Percentiles rank a stretch among this genome's conserved stretches.
These are phyloP conservation scores for Eucalyptus curtisii DNA, from an alignment of 345 rosid species.

Conservation along the genomic window DNA sequence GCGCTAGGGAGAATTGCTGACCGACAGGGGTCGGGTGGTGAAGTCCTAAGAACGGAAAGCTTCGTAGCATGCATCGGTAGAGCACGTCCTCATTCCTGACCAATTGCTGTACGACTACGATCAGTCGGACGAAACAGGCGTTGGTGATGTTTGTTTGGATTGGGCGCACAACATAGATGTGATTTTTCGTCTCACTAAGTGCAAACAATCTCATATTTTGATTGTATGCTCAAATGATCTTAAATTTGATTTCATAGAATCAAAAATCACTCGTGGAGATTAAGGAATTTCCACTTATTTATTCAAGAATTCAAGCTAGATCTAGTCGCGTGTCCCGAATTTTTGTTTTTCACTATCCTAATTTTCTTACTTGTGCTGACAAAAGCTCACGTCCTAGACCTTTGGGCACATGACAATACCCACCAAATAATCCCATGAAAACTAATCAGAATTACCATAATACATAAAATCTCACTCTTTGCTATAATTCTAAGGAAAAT, in stretches of 20 bases:
- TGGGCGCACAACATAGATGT: not conserved
- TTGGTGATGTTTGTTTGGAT: not conserved
- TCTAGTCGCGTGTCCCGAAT: not conserved
- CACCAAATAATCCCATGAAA: not conserved
- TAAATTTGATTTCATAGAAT: not conserved
- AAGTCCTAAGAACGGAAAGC: not conserved
- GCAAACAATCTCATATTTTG: not conserved
- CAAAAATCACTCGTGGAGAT: not conserved
- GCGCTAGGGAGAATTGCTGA: not conserved
- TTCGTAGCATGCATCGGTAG: not conserved
- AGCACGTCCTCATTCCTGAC: not conserved
- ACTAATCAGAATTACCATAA: not conserved
- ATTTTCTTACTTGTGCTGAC: not conserved
- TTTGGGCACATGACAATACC: not conserved
- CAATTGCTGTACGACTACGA: not conserved
- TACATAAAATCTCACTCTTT: not conserved
- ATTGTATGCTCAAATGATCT: not conserved
- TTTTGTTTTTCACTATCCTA: not conserved
- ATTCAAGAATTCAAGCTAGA: not conserved
- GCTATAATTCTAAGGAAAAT: not conserved
- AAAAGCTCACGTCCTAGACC: not conserved
- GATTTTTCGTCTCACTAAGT: not conserved
- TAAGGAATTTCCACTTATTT: not conserved
- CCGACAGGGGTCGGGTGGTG: not conserved
- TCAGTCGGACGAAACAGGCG: not conserved